Conservation (phyloP, 2,329 filamentous ascomycete species). For the Fusarium falciforme region DNA sequence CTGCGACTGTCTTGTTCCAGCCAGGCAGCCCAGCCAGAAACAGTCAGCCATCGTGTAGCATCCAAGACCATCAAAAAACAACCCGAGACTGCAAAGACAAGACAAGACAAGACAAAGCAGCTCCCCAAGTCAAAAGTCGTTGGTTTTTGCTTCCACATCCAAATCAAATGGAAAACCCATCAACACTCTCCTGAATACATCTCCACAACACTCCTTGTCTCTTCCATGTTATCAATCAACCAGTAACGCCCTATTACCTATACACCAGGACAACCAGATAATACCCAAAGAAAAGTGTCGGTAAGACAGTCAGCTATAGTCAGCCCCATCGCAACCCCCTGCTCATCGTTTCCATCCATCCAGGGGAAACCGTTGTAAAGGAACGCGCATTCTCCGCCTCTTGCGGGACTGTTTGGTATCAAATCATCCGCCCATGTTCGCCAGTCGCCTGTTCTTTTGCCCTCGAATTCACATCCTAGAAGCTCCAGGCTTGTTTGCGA, state of each 20-base stretch:
- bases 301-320: constrained; percentile 14
- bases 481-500: constrained; percentile 2
- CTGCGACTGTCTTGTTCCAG: neutral
- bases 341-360: constrained; percentile 7
- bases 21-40: neutral
- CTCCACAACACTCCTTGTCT: constrained; percentile 12
- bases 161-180: neutral
- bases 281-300: constrained; percentile 11
- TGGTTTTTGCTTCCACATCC: neutral
- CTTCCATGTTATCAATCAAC: constrained; percentile 24
- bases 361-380: constrained; percentile 6
- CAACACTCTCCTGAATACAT: neutral
- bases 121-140: neutral
- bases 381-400: constrained; percentile 13
- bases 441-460: constrained; percentile 2
- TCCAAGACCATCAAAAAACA: neutral
- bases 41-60: neutral
- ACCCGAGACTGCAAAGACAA: neutral
- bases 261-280: constrained; percentile 1
- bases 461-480: neutral
- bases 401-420: constrained; percentile 22
- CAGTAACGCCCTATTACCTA: constrained; percentile 22
- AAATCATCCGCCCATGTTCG: neutral
- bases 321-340: neutral
- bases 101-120: neutral